Percentiles rank a stretch among this genome's conserved stretches.
phyloP scores from a whole-genome alignment of 2,329 filamentous ascomycete species.

The Diaporthe sp. region DNA sequence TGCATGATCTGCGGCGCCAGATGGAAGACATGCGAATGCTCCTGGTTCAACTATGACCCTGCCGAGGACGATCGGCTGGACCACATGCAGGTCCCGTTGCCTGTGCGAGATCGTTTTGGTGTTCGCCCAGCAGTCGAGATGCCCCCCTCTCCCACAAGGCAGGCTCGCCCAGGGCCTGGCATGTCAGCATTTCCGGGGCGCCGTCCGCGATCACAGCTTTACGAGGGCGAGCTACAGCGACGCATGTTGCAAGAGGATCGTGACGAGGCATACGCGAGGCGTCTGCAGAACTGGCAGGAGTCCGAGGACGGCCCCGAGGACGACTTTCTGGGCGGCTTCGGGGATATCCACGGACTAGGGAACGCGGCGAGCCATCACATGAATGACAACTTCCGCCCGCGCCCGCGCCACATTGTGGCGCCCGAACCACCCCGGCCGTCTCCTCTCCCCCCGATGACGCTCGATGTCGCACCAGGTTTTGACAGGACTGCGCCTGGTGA shows the following conservation, averaged over 20 bases:
- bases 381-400: constrained; percentile 70
- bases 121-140: constrained; percentile 34
- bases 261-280: constrained; percentile 58
- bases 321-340: constrained; percentile 54
- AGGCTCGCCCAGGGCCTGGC: constrained; percentile 47
- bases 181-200: constrained; percentile 44
- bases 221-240: constrained; percentile 63
- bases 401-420: constrained; percentile 54
- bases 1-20: constrained; percentile 87
- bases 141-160: constrained; percentile 50
- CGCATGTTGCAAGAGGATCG: constrained; percentile 62
- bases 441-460: constrained; percentile 25
- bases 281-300: constrained; percentile 53
- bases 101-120: constrained; percentile 45
- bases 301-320: constrained; percentile 54
- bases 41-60: constrained; percentile 79
- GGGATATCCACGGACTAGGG: constrained; percentile 60
- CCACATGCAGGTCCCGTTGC: constrained; percentile 64
- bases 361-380: constrained; percentile 71
- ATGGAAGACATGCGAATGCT: constrained; percentile 88
- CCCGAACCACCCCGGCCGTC: constrained; percentile 52
- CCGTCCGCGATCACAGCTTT: constrained; percentile 52
- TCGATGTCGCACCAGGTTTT: constrained; percentile 47
- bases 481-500: constrained; percentile 55
- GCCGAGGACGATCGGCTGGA: constrained; percentile 68